These are phyloP conservation scores for Fusarium hostae DNA, from an alignment of 2,329 filamentous ascomycete species.

Conservation along the genomic window DNA sequence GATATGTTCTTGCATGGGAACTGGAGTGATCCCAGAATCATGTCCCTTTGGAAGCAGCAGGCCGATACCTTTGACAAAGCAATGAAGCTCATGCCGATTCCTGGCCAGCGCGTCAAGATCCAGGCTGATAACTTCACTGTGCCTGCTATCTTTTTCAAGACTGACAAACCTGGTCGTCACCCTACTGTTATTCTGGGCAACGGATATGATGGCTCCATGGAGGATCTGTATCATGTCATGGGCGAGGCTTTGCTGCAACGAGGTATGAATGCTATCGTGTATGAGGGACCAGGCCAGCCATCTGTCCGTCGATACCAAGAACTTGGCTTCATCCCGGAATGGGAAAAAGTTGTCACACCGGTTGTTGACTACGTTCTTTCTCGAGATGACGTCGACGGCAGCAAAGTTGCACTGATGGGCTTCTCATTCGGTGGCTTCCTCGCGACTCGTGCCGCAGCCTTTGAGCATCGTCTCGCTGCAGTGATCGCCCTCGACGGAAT, in stretches of 20 bases:
- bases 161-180: constrained; percentile 27
- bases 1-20: constrained; percentile 57
- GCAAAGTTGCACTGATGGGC: constrained; percentile 53
- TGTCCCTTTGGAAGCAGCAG: constrained; percentile 51
- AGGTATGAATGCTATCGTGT: constrained; percentile 57
- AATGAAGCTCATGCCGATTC: constrained; percentile 48
- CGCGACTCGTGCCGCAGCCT: constrained; percentile 54
- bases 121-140: constrained; percentile 47
- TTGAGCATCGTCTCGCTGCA: constrained; percentile 55
- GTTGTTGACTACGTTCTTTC: constrained; percentile 52
- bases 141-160: constrained; percentile 51
- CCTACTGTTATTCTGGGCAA: constrained; percentile 56
- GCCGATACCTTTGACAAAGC: constrained; percentile 53
- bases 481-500: constrained; percentile 25
- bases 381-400: constrained; percentile 45
- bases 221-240: constrained; percentile 55
- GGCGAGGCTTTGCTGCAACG: constrained; percentile 51
- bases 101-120: constrained; percentile 51
- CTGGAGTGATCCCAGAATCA: constrained; percentile 54
- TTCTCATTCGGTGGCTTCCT: constrained; percentile 56
- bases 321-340: constrained; percentile 57
- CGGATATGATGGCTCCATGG: constrained; percentile 57
- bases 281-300: constrained; percentile 59
- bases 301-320: constrained; percentile 54
- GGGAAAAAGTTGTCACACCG: constrained; percentile 55